phyloP scores from a whole-genome alignment of 2,329 filamentous ascomycete species.

The Pseudomassariella vexata region DNA sequence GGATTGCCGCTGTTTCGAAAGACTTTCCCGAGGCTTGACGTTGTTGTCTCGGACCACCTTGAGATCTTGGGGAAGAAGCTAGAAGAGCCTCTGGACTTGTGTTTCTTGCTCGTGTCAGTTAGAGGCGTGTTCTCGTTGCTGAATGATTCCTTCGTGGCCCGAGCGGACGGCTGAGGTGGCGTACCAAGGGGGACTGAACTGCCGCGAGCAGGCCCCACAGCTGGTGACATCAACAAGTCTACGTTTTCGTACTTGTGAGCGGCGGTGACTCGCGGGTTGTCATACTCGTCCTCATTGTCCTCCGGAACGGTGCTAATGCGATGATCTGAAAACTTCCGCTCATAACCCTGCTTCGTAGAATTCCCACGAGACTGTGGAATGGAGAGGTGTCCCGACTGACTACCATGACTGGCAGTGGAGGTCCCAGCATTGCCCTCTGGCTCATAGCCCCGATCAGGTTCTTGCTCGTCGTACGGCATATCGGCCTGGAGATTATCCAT shows the following conservation, averaged over 20 bases:
- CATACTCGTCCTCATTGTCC: constrained; percentile 69
- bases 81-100: constrained; percentile 79
- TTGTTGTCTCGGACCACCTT: constrained; percentile 93
- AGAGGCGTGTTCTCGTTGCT: constrained; percentile 78
- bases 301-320: constrained; percentile 89
- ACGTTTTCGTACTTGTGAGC: constrained; percentile 52
- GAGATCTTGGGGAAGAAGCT: constrained; percentile 86
- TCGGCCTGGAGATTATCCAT: constrained; percentile 63
- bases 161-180: constrained; percentile 46
- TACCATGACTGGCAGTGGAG: constrained; percentile 63
- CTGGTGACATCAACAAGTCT: constrained; percentile 56
- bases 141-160: constrained; percentile 34
- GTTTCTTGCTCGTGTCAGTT: constrained; percentile 74
- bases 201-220: constrained; percentile 44
- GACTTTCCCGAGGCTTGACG: constrained; percentile 76
- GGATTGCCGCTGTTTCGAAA: constrained; percentile 59
- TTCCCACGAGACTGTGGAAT: constrained; percentile 46
- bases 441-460: constrained; percentile 72
- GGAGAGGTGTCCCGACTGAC: constrained; percentile 71
- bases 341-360: constrained; percentile 37
- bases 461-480: constrained; percentile 58
- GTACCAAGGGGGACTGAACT: constrained; percentile 51
- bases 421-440: constrained; percentile 75
- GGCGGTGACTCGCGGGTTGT: constrained; percentile 28
- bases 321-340: constrained; percentile 62